Evolutionary conservation across 345 rosid genomes (phyloP).

Genomic region (Schrenkiella parvula): DNA sequence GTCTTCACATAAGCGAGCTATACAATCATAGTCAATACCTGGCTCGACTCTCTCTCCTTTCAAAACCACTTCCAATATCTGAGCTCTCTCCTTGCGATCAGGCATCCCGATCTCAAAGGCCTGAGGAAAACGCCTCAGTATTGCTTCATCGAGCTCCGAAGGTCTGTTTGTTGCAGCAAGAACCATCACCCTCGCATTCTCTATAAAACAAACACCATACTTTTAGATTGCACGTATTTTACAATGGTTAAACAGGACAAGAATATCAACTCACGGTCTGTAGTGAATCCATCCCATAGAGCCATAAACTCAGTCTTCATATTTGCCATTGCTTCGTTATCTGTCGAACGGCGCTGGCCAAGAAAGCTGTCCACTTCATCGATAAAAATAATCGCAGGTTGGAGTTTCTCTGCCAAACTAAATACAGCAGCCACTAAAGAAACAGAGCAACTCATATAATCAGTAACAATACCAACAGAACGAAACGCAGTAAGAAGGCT

Average conservation of each 20-base stretch:
- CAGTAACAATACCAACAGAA: background rate
- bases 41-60: constrained; percentile 71
- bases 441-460: background rate
- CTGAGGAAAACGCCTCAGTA: constrained; percentile 88
- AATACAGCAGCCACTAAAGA: constrained; percentile 90
- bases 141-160: constrained; percentile 97
- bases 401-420: constrained; percentile 90
- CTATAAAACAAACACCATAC: constrained; percentile 40
- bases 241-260: background rate
- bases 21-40: constrained; percentile 49
- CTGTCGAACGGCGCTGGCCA: constrained; percentile 85
- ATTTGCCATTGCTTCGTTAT: constrained; percentile 84
- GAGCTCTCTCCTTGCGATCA: constrained; percentile 60
- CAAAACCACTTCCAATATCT: constrained; percentile 71
- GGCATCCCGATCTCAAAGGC: constrained; percentile 94
- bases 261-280: constrained; percentile 75
- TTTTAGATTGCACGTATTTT: background rate
- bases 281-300: constrained; percentile 96
- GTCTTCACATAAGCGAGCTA: constrained; percentile 69
- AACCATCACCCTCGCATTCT: constrained; percentile 93
- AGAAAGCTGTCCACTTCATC: constrained; percentile 96
- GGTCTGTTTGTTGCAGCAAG: constrained; percentile 98
- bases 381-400: constrained; percentile 90
- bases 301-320: constrained; percentile 99
- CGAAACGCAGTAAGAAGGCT: background rate